Conservation (phyloP, 208 protist species). For the Hexamita inflata region DNA sequence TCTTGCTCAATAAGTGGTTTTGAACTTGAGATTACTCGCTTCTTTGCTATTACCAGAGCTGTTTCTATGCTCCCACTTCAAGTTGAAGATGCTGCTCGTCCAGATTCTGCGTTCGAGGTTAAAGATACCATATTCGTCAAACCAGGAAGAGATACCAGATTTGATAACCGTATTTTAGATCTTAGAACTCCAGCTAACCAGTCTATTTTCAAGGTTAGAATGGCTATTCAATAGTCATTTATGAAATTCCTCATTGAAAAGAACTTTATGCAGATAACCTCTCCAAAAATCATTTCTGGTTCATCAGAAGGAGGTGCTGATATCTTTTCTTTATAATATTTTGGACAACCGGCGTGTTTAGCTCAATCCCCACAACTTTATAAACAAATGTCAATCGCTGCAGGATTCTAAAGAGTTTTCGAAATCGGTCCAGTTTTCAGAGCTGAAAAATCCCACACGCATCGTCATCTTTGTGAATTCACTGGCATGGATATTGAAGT, state of each 20-base stretch:
- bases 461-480: constrained; percentile 97
- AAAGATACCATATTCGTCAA: background rate
- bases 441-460: constrained; percentile 94
- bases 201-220: constrained; percentile 83
- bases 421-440: constrained; percentile 78
- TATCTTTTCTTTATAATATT: constrained; percentile 66
- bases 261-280: constrained; percentile 93
- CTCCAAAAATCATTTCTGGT: constrained; percentile 92
- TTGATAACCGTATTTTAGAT: constrained; percentile 87
- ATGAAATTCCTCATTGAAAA: constrained; percentile 70
- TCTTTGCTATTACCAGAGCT: background rate
- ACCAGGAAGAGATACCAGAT: constrained; percentile 63
- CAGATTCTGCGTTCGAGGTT: background rate
- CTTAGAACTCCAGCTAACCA: constrained; percentile 73
- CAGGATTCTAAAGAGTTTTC: constrained; percentile 70
- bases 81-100: constrained; percentile 26
- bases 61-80: background rate
- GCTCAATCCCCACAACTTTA: constrained; percentile 98
- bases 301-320: constrained; percentile 78
- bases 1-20: background rate
- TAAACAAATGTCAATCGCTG: constrained; percentile 96
- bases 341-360: constrained; percentile 66
- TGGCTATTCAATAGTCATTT: constrained; percentile 74
- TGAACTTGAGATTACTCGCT: constrained; percentile 23
- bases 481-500: constrained; percentile 98